phyloP scores from a whole-genome alignment of 805 yeast genomes.

The Saccharomycopsis guyanensis region DNA sequence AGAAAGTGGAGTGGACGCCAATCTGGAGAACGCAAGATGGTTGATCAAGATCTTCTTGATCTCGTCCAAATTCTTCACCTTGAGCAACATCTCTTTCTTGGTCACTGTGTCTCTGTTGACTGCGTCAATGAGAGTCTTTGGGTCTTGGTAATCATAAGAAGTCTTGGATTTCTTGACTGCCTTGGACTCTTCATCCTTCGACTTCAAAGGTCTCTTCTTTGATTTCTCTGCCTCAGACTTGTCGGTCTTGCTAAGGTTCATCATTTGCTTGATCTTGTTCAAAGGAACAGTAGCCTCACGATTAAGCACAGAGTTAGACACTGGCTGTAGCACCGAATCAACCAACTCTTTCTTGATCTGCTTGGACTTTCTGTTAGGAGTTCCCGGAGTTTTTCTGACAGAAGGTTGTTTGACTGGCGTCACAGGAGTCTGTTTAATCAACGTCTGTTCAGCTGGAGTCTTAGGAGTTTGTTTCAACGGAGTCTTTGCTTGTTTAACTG shows the following conservation, averaged over 20 bases:
- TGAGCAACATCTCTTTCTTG: constrained; percentile 10
- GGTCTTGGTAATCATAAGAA: constrained; percentile 20
- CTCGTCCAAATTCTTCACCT: constrained; percentile 34
- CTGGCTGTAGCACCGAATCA: not conserved
- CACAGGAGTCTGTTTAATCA: not conserved
- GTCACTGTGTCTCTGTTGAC: constrained; percentile 17
- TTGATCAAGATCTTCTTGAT: constrained; percentile 64
- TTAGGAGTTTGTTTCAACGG: not conserved
- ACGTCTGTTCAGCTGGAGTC: not conserved
- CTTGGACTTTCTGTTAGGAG: not conserved
- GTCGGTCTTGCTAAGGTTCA: not conserved
- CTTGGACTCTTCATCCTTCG: not conserved
- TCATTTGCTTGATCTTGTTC: not conserved
- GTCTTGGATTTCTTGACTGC: constrained; percentile 11
- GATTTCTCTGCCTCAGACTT: not conserved
- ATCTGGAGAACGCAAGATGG: constrained; percentile 83
- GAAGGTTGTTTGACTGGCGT: not conserved
- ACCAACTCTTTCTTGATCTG: not conserved
- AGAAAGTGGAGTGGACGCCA: constrained; percentile 81
- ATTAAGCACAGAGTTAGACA: not conserved
- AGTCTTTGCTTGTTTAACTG: not conserved
- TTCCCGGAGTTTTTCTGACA: not conserved
- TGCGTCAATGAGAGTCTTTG: constrained; percentile 20
- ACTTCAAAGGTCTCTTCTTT: not conserved
- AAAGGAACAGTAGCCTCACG: not conserved